Percentiles rank a stretch among this genome's conserved stretches.
These are phyloP conservation scores for Vachellia collinsii DNA, from an alignment of 306 rosid species.

Conservation along the genomic window DNA sequence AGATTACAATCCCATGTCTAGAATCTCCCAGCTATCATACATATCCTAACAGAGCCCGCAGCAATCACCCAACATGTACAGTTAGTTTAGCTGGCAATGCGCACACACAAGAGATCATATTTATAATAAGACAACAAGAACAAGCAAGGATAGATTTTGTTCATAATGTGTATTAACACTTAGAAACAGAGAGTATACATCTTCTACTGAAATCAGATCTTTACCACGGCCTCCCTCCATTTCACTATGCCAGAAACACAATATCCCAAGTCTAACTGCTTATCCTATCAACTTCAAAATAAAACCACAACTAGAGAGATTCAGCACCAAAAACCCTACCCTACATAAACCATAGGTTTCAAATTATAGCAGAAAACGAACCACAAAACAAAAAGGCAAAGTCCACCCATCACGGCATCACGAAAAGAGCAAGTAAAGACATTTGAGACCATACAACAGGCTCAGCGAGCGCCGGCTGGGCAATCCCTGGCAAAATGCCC, in stretches of 20 bases:
- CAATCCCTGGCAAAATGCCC: slow-evolving; percentile 37
- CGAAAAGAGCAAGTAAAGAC: background rate
- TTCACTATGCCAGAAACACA: slow-evolving; percentile 29
- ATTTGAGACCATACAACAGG: background rate
- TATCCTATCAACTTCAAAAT: background rate
- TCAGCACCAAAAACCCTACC: slow-evolving; percentile 5
- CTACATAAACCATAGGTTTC: background rate
- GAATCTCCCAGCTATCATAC: background rate
- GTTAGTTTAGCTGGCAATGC: background rate
- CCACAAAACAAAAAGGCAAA: background rate
- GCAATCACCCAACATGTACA: background rate
- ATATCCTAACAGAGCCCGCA: background rate
- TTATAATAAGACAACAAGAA: background rate
- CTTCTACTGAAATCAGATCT: background rate
- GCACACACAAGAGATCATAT: background rate
- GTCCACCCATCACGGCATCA: slow-evolving; percentile 9
- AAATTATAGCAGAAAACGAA: background rate
- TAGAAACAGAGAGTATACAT: slow-evolving; percentile 28
- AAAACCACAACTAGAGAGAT: slow-evolving; percentile 9
- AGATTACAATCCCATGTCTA: background rate
- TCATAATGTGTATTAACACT: slow-evolving; percentile 33
- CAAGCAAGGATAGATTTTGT: background rate
- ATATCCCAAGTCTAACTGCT: slow-evolving; percentile 15
- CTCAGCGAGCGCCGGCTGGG: slow-evolving; percentile 11
- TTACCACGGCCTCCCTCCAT: background rate